Conservation (phyloP, 2,329 filamentous ascomycete species). For the Pseudopyrenochaeta lycopersici region DNA sequence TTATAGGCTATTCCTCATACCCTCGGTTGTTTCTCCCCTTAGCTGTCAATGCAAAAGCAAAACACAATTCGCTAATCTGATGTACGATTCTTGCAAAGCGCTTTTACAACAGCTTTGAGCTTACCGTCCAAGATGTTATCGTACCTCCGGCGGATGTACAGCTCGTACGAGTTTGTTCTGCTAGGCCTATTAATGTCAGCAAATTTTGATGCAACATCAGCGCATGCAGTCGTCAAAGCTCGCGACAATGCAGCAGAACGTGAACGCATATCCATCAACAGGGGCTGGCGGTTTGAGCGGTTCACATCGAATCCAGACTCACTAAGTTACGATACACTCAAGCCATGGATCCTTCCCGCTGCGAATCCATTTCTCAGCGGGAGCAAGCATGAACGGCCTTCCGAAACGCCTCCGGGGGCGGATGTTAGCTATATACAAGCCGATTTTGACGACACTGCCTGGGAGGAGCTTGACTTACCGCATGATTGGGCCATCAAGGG, state of each 20-base stretch:
- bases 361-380: conserved; percentile 50
- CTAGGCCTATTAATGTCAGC: neutral
- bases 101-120: neutral
- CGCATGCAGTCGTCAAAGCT: neutral
- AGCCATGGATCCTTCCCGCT: conserved; percentile 52
- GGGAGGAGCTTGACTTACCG: conserved; percentile 54
- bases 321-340: conserved; percentile 43
- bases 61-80: neutral
- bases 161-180: neutral
- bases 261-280: conserved; percentile 42
- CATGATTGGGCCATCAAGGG: conserved; percentile 61
- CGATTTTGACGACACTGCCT: conserved; percentile 50
- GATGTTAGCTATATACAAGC: conserved; percentile 37
- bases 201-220: neutral
- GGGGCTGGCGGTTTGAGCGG: conserved; percentile 48
- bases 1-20: too few relatives aligned
- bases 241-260: conserved; percentile 3
- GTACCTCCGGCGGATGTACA: neutral
- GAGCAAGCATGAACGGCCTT: conserved; percentile 37
- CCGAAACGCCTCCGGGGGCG: conserved; percentile 25
- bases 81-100: neutral
- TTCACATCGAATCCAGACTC: conserved; percentile 44
- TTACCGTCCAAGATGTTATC: neutral
- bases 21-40: too few relatives aligned
- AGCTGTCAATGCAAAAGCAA: too few relatives aligned